These are phyloP conservation scores for Dendrobium catenatum DNA, from an alignment of 106 monocot species.

Conservation along the genomic window DNA sequence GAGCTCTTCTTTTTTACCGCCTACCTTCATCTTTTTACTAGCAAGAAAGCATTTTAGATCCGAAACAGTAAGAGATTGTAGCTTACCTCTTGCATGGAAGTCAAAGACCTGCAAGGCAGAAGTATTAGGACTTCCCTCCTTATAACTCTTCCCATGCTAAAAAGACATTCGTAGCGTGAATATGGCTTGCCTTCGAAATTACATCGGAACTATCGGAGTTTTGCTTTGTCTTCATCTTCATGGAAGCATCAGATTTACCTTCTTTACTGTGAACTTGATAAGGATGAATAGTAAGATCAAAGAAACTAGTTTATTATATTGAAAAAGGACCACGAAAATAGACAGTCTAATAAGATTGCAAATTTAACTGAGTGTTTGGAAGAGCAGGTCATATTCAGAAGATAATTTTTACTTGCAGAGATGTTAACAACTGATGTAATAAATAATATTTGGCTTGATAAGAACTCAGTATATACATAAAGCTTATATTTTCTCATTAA, in stretches of 20 bases:
- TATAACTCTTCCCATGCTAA: too few species aligned
- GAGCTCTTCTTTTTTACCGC: constrained; percentile 77
- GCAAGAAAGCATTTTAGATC: constrained; percentile 69
- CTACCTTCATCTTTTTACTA: constrained; percentile 60
- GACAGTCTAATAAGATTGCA: background rate
- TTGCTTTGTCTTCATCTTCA: constrained; percentile 25
- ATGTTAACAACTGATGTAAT: too few species aligned
- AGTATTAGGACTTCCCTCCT: background rate
- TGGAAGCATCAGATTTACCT: constrained; percentile 6
- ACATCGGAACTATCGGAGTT: constrained; percentile 24
- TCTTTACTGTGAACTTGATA: constrained; percentile 27
- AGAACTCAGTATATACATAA: too few species aligned
- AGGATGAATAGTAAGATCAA: constrained; percentile 14
- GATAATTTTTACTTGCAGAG: too few species aligned
- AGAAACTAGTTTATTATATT: background rate
- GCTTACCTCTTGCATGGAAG: constrained; percentile 38
- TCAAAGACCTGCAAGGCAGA: constrained; percentile 39
- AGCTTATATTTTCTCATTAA: too few species aligned
- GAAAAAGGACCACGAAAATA: background rate
- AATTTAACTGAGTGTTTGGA: background rate
- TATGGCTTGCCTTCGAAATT: constrained; percentile 31
- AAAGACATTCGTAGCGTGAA: background rate
- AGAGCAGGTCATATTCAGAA: background rate
- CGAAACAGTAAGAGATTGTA: constrained; percentile 61
- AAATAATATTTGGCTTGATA: too few species aligned